phyloP scores from a whole-genome alignment of 1,284 basidiomycete genomes.

The Coniophora puteana region DNA sequence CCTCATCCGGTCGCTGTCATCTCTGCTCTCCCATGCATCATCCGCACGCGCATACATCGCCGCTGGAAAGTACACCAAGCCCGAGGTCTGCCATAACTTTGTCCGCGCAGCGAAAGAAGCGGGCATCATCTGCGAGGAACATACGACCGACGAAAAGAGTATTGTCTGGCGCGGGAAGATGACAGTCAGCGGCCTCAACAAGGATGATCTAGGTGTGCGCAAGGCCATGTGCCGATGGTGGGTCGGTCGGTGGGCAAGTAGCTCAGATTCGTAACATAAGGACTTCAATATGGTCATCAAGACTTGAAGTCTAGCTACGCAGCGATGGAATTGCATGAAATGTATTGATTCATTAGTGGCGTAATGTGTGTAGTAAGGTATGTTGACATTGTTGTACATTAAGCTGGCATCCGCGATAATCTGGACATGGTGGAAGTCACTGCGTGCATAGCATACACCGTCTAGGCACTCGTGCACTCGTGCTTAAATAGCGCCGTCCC shows the following conservation, averaged over 20 bases:
- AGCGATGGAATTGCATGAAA: too few relatives aligned
- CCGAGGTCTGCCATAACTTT: slow-evolving; percentile 53
- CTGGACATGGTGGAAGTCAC: too few relatives aligned
- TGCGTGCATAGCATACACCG: too few relatives aligned
- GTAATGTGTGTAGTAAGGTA: too few relatives aligned
- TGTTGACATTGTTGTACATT: too few relatives aligned
- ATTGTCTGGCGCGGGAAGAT: slow-evolving; percentile 44
- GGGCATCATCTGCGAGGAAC: slow-evolving; percentile 49
- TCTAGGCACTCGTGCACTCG: too few relatives aligned
- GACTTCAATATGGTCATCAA: too few relatives aligned
- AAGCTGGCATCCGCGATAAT: too few relatives aligned
- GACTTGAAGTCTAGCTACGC: too few relatives aligned
- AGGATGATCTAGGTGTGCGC: slow-evolving; percentile 41
- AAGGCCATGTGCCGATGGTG: slow-evolving; percentile 61
- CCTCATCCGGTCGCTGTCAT: slow-evolving; percentile 46
- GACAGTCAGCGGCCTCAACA: slow-evolving; percentile 43
- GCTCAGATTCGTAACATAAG: neutral
- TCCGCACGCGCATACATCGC: slow-evolving; percentile 52
- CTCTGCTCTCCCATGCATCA: slow-evolving; percentile 42
- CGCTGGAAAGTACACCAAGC: slow-evolving; percentile 59
- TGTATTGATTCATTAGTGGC: too few relatives aligned
- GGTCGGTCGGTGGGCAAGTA: slow-evolving; percentile 44
- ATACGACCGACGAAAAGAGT: slow-evolving; percentile 10
- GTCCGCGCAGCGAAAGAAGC: slow-evolving; percentile 34
- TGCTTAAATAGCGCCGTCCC: too few relatives aligned